phyloP scores from a whole-genome alignment of 2,329 filamentous ascomycete species.

The Lachnellula hyalina region DNA sequence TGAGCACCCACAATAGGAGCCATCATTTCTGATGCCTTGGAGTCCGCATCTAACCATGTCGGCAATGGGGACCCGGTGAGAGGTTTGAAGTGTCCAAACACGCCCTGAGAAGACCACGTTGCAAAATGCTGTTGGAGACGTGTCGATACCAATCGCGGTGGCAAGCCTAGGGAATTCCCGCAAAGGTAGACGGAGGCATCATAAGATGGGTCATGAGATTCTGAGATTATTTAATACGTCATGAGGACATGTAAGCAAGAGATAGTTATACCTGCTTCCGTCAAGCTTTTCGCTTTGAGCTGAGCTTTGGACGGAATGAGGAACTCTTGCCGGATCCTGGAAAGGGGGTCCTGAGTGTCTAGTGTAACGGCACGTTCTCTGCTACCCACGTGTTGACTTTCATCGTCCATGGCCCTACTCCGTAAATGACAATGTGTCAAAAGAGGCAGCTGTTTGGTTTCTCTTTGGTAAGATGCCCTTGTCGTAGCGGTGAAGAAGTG shows the following conservation, averaged over 20 bases:
- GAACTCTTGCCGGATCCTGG: conserved; percentile 63
- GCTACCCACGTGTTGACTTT: conserved; percentile 20
- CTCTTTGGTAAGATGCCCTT: neutral
- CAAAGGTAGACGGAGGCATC: conserved; percentile 61
- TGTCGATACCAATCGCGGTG: conserved; percentile 58
- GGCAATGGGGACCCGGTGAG: conserved; percentile 55
- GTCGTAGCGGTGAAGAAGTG: conserved; percentile 5
- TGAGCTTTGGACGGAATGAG: conserved; percentile 70
- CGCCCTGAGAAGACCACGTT: conserved; percentile 72
- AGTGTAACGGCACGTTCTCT: conserved; percentile 36
- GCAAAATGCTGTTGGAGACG: conserved; percentile 65
- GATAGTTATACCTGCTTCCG: conserved; percentile 23
- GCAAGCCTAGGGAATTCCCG: conserved; percentile 73
- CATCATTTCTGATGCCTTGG: conserved; percentile 58
- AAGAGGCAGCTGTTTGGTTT: conserved; percentile 10
- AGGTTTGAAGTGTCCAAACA: conserved; percentile 70
- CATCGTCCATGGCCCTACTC: conserved; percentile 3
- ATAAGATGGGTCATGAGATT: conserved; percentile 16
- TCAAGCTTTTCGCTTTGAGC: conserved; percentile 46
- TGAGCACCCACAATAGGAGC: conserved; percentile 67
- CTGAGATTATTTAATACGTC: neutral
- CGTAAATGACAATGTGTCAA: neutral
- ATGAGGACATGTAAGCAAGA: neutral
- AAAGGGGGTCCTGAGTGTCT: conserved; percentile 57
- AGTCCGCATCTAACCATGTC: conserved; percentile 68